A percentile compares a stretch with the other conserved stretches of the same genome.
Evolutionary conservation across 2,329 filamentous ascomycete genomes (phyloP).

Genomic region (Clonostachys chloroleuca): DNA sequence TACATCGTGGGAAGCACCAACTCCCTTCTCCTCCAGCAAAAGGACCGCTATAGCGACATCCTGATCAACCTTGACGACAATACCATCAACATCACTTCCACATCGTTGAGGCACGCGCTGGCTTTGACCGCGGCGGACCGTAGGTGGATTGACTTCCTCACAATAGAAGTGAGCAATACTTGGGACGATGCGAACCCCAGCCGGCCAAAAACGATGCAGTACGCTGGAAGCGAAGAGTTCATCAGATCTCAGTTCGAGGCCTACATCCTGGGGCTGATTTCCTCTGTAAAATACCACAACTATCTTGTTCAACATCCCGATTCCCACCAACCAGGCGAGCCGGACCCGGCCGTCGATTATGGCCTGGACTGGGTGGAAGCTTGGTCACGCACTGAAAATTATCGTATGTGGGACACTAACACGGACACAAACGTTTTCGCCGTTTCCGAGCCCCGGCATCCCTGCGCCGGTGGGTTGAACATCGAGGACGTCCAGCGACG

Average conservation of each 20-base stretch:
- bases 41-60: conserved; percentile 92
- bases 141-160: conserved; percentile 94
- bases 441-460: conserved; percentile 88
- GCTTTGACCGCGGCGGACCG: conserved; percentile 80
- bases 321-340: conserved; percentile 57
- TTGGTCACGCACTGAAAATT: conserved; percentile 88
- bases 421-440: conserved; percentile 90
- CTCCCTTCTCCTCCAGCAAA: conserved; percentile 87
- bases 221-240: conserved; percentile 93
- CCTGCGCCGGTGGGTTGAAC: conserved; percentile 85
- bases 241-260: conserved; percentile 97
- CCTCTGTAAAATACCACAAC: conserved; percentile 84
- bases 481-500: conserved; percentile 93
- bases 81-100: conserved; percentile 77
- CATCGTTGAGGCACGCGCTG: conserved; percentile 71
- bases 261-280: conserved; percentile 84
- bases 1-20: conserved; percentile 98
- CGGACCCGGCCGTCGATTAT: conserved; percentile 83
- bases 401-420: conserved; percentile 76
- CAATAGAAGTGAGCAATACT: conserved; percentile 88
- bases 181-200: conserved; percentile 92
- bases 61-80: conserved; percentile 93
- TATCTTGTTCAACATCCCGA: conserved; percentile 66
- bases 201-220: conserved; percentile 90
- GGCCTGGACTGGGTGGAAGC: conserved; percentile 78